A percentile compares a stretch with the other conserved stretches of the same genome.
phyloP scores from a whole-genome alignment of 2,329 filamentous ascomycete genomes.

The Fusarium papillatum region DNA sequence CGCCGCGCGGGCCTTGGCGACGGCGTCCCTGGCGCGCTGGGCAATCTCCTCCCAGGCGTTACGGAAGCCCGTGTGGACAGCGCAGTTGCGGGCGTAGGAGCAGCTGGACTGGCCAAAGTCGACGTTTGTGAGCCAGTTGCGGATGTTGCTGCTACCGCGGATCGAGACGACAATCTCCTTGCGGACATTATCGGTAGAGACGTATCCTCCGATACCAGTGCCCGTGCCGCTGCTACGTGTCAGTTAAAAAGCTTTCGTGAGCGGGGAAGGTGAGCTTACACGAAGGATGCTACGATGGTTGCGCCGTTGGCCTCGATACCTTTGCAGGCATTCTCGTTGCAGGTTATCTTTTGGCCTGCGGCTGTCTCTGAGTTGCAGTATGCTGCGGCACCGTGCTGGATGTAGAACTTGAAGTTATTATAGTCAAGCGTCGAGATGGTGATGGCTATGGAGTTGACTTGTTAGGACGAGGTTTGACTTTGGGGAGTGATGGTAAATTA shows the following conservation, averaged over 20 bases:
- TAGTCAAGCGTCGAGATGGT: constrained; percentile 44
- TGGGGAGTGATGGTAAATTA: constrained; percentile 33
- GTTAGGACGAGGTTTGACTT: not conserved
- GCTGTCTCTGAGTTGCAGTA: constrained; percentile 65
- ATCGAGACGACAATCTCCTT: constrained; percentile 71
- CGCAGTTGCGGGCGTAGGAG: constrained; percentile 57
- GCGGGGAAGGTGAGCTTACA: constrained; percentile 43
- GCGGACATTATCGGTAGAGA: constrained; percentile 62
- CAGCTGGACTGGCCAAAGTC: constrained; percentile 48
- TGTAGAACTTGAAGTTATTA: constrained; percentile 60
- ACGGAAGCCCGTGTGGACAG: constrained; percentile 70
- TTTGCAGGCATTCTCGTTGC: constrained; percentile 59
- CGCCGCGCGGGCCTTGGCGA: constrained; percentile 57
- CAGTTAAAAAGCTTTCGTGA: constrained; percentile 1
- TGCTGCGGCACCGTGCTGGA: constrained; percentile 64
- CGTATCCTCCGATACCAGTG: constrained; percentile 64
- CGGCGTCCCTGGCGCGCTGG: constrained; percentile 53
- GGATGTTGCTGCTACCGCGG: constrained; percentile 69
- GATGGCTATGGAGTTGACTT: constrained; percentile 13
- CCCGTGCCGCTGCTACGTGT: constrained; percentile 51
- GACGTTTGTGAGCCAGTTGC: constrained; percentile 73
- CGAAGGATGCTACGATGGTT: constrained; percentile 58
- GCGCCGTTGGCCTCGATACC: constrained; percentile 57
- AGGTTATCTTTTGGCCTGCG: constrained; percentile 57
- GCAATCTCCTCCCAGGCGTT: constrained; percentile 69